Evolutionary conservation across 106 monocot species (phyloP).

Genomic region (Allium sativum): DNA sequence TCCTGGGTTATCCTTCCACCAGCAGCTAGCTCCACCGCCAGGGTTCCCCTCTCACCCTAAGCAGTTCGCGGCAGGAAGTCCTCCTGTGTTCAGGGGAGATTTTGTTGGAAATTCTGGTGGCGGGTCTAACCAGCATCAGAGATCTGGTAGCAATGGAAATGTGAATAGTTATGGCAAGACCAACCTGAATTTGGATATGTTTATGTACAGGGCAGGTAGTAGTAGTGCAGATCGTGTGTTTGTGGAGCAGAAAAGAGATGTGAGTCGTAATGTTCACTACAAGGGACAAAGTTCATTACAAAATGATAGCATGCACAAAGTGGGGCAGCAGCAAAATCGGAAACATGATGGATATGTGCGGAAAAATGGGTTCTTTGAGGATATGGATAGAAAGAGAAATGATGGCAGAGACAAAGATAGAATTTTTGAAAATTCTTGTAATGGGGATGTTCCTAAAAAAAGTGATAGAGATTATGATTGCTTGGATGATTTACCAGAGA

Average conservation of each 20-base stretch:
- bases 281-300: not conserved
- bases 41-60: not conserved
- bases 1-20: not conserved
- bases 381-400: not conserved
- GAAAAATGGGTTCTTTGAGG: not conserved
- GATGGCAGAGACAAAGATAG: too few relatives aligned
- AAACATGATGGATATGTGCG: not conserved
- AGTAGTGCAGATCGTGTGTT: not conserved
- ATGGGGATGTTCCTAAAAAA: not conserved
- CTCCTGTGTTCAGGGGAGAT: not conserved
- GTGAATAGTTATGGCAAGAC: not conserved
- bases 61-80: not conserved
- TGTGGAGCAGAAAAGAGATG: not conserved
- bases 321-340: not conserved
- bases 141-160: not conserved
- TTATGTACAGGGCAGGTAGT: not conserved
- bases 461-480: not conserved
- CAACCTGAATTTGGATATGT: not conserved
- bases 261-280: not conserved
- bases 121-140: not conserved
- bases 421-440: too few relatives aligned
- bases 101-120: not conserved
- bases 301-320: not conserved
- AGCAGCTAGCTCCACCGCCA: constrained; percentile 3
- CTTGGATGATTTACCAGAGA: not conserved